Conservation (phyloP, 768 basidiomycete genomes). For the Lactifluus subvellereus region DNA sequence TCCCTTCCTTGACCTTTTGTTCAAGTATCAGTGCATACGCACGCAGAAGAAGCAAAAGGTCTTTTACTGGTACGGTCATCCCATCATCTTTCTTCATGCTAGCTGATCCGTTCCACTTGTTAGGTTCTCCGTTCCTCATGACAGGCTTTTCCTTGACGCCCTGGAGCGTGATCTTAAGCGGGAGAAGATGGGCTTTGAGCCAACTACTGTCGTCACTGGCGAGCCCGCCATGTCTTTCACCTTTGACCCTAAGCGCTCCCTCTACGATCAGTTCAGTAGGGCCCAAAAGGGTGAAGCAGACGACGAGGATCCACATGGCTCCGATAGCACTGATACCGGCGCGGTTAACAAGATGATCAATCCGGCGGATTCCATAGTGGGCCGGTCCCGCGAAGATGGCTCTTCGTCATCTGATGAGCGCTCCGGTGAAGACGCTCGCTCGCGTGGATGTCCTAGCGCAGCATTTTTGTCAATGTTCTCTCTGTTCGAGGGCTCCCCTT, state of each 20-base stretch:
- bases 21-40: slow-evolving; percentile 95
- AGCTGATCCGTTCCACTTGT: slow-evolving; percentile 28
- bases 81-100: background rate
- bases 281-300: slow-evolving; percentile 33
- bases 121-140: slow-evolving; percentile 97
- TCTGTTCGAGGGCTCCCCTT: slow-evolving; percentile 78
- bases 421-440: slow-evolving; percentile 25
- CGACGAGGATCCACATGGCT: slow-evolving; percentile 25
- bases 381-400: slow-evolving; percentile 15
- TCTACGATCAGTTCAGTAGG: slow-evolving; percentile 84
- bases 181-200: slow-evolving; percentile 84
- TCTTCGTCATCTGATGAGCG: slow-evolving; percentile 23
- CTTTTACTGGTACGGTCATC: slow-evolving; percentile 77
- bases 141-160: slow-evolving; percentile 93
- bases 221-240: slow-evolving; percentile 87
- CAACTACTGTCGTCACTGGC: slow-evolving; percentile 68
- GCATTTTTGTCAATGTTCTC: slow-evolving; percentile 62
- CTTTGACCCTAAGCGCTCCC: slow-evolving; percentile 77
- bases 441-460: slow-evolving; percentile 28
- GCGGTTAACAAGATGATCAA: slow-evolving; percentile 24
- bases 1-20: slow-evolving; percentile 86
- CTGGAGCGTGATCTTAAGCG: slow-evolving; percentile 94
- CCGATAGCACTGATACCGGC: slow-evolving; percentile 19
- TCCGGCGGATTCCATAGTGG: slow-evolving; percentile 22
- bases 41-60: slow-evolving; percentile 99